These are phyloP conservation scores for Ocimum tenuiflorum DNA, from an alignment of 257 asterid genomes.

Conservation along the genomic window DNA sequence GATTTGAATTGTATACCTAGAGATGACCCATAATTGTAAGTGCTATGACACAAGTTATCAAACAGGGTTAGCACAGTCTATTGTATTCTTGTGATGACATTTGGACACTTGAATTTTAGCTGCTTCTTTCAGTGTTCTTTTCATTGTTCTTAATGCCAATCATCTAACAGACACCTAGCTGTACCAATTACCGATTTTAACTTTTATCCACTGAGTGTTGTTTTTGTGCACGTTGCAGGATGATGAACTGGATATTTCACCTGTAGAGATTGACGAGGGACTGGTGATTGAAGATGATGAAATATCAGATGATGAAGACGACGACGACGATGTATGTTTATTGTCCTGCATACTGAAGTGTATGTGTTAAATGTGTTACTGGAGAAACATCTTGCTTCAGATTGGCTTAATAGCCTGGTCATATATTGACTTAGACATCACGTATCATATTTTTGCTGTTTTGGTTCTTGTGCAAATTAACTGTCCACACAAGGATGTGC, in stretches of 20 bases:
- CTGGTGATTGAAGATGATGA: constrained; percentile 96
- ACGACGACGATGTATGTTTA: constrained; percentile 60
- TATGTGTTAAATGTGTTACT: neutral
- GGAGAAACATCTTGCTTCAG: neutral
- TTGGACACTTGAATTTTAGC: neutral
- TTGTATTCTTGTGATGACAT: neutral
- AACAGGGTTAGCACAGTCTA: neutral
- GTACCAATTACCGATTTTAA: neutral
- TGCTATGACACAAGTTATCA: neutral
- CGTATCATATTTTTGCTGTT: neutral
- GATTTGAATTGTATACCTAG: neutral
- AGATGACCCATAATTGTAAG: neutral
- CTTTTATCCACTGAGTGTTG: neutral
- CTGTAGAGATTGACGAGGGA: constrained; percentile 76
- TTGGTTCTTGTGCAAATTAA: neutral
- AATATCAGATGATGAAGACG: constrained; percentile 70
- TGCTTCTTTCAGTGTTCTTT: neutral
- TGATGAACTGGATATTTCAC: constrained; percentile 78
- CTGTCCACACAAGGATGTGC: neutral
- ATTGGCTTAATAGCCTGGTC: neutral
- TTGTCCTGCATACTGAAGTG: neutral
- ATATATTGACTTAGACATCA: neutral
- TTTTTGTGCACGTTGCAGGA: constrained; percentile 44
- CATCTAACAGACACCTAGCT: neutral
- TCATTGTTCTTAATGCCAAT: neutral